A percentile compares a stretch with the other conserved stretches of the same genome.
Evolutionary conservation across 371 early-diverging fungal species (phyloP).

Genomic region (Basidiobolus meristosporus): DNA sequence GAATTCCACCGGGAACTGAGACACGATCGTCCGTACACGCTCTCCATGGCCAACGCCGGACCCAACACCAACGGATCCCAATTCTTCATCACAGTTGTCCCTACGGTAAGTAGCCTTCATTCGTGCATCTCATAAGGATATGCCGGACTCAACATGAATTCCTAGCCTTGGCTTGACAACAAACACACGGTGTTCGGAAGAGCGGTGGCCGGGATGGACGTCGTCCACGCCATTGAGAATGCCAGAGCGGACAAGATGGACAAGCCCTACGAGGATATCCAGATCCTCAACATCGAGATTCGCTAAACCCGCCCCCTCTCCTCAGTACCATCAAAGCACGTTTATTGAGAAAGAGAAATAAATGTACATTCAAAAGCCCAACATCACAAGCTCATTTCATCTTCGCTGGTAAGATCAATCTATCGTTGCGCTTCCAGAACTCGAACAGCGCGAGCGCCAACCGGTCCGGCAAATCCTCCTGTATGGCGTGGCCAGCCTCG

Average conservation of each 20-base stretch:
- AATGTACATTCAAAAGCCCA: too few relatives aligned
- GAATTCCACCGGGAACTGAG: slow-evolving; percentile 64
- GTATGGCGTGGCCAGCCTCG: slow-evolving; percentile 74
- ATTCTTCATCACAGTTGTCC: slow-evolving; percentile 94
- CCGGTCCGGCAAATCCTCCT: slow-evolving; percentile 71
- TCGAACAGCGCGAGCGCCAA: slow-evolving; percentile 44
- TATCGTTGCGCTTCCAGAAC: slow-evolving; percentile 66
- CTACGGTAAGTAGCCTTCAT: slow-evolving; percentile 30
- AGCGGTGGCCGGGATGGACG: slow-evolving; percentile 87
- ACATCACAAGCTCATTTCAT: neutral
- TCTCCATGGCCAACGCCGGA: slow-evolving; percentile 98
- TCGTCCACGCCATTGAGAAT: slow-evolving; percentile 74
- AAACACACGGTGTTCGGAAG: slow-evolving; percentile 96
- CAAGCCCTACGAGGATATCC: slow-evolving; percentile 56
- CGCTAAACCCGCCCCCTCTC: too few relatives aligned
- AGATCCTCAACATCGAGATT: slow-evolving; percentile 45
- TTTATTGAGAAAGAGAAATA: too few relatives aligned
- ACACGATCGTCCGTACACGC: slow-evolving; percentile 77
- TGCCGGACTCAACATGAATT: neutral
- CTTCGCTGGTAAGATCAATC: slow-evolving; percentile 34
- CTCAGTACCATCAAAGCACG: too few relatives aligned
- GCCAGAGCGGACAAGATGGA: slow-evolving; percentile 54
- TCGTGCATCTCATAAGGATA: neutral
- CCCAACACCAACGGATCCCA: slow-evolving; percentile 85
- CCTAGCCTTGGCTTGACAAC: slow-evolving; percentile 86